phyloP scores from a whole-genome alignment of 768 basidiomycete genomes.

The Boletus coccyginus region DNA sequence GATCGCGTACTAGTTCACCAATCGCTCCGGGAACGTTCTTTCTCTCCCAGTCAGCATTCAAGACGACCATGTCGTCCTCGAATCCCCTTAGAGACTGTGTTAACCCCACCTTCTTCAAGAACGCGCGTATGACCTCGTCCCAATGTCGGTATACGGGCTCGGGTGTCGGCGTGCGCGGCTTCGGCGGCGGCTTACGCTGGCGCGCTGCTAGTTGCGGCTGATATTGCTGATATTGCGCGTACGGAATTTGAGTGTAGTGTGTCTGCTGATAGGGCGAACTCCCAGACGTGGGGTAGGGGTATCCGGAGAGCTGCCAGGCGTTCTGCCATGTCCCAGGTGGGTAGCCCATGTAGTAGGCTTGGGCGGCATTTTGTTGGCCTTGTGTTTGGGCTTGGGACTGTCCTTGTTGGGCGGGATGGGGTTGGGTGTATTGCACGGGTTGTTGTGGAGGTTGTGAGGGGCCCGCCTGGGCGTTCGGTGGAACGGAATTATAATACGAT shows the following conservation, averaged over 20 bases:
- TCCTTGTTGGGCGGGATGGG: slow-evolving; percentile 18
- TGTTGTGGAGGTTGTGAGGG: slow-evolving; percentile 19
- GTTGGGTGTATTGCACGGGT: slow-evolving; percentile 18
- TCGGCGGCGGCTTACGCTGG: slow-evolving; percentile 28
- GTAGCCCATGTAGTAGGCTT: slow-evolving; percentile 34
- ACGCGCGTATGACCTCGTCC: slow-evolving; percentile 55
- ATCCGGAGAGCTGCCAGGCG: slow-evolving; percentile 34
- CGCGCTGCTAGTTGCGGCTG: slow-evolving; percentile 25
- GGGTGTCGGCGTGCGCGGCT: slow-evolving; percentile 34
- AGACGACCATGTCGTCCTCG: slow-evolving; percentile 67
- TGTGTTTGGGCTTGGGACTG: slow-evolving; percentile 18
- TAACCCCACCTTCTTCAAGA: slow-evolving; percentile 54
- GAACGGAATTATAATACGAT: slow-evolving; percentile 14
- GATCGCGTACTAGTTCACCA: slow-evolving; percentile 44
- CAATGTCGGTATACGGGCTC: slow-evolving; percentile 55
- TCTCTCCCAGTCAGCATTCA: slow-evolving; percentile 65
- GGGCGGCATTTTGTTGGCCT: slow-evolving; percentile 27
- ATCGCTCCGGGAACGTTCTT: slow-evolving; percentile 56
- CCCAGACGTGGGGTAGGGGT: slow-evolving; percentile 30
- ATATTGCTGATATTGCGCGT: slow-evolving; percentile 34
- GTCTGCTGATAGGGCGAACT: slow-evolving; percentile 33
- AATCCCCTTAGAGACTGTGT: slow-evolving; percentile 60
- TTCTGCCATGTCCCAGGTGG: slow-evolving; percentile 33
- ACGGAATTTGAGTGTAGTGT: slow-evolving; percentile 34
- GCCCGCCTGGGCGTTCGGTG: slow-evolving; percentile 11